Evolutionary conservation across 208 protist genomes (phyloP).

Genomic region (Angomonas desouzai): DNA sequence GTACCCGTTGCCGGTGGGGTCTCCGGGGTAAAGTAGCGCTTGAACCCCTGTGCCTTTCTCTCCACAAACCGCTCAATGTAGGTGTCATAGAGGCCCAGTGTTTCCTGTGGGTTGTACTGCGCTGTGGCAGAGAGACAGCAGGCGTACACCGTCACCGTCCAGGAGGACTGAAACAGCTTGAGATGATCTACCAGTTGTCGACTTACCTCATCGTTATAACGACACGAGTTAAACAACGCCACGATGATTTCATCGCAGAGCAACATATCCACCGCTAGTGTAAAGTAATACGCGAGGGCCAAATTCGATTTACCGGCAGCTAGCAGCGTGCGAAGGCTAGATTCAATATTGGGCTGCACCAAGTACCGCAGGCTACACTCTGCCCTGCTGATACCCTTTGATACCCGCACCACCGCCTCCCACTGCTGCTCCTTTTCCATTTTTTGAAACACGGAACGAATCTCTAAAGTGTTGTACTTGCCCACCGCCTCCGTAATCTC

Average conservation of each 20-base stretch:
- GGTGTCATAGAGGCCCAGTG: slow-evolving; percentile 42
- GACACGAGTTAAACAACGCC: slow-evolving; percentile 56
- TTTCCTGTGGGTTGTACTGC: slow-evolving; percentile 40
- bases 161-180: slow-evolving; percentile 44
- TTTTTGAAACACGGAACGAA: slow-evolving; percentile 44
- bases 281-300: slow-evolving; percentile 57
- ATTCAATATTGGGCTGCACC: slow-evolving; percentile 49
- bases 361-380: slow-evolving; percentile 40
- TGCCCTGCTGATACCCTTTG: slow-evolving; percentile 36
- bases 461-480: slow-evolving; percentile 40
- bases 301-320: slow-evolving; percentile 23
- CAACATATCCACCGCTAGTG: slow-evolving; percentile 57
- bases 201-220: slow-evolving; percentile 33
- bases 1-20: neutral
- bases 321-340: slow-evolving; percentile 47
- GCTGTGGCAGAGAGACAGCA: slow-evolving; percentile 70
- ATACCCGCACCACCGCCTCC: slow-evolving; percentile 57
- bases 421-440: slow-evolving; percentile 55
- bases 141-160: slow-evolving; percentile 59
- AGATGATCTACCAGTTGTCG: slow-evolving; percentile 46
- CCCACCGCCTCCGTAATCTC: slow-evolving; percentile 27
- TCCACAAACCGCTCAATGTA: slow-evolving; percentile 23
- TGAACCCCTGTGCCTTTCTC: too few relatives aligned
- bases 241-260: slow-evolving; percentile 58
- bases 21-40: slow-evolving; percentile 4